Percentiles rank a stretch among this genome's conserved stretches.
phyloP scores from a whole-genome alignment of 2,329 filamentous ascomycete species.

The Graphilbum sp. region DNA sequence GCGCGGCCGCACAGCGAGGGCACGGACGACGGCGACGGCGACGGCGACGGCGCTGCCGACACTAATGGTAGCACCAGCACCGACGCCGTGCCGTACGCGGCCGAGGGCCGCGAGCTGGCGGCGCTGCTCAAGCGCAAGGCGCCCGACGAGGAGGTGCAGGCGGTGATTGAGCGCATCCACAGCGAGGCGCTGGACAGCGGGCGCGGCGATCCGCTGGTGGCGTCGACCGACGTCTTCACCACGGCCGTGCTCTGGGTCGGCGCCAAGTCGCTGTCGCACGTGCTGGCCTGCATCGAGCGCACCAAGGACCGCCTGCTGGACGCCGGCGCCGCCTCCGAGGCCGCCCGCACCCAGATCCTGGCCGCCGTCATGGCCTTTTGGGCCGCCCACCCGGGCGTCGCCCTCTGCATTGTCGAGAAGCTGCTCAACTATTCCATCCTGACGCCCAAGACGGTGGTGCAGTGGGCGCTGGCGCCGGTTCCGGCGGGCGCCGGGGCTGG shows the following conservation, averaged over 20 bases:
- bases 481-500: conserved; percentile 74
- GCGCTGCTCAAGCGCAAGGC: conserved; percentile 70
- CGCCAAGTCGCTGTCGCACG: conserved; percentile 89
- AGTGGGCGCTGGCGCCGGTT: conserved; percentile 90
- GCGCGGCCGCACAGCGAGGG: not conserved
- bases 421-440: conserved; percentile 94
- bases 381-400: conserved; percentile 80
- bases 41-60: too few relatives aligned
- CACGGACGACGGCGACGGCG: not conserved
- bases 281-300: conserved; percentile 87
- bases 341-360: conserved; percentile 75
- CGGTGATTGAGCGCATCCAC: conserved; percentile 65
- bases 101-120: conserved; percentile 70
- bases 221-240: conserved; percentile 86
- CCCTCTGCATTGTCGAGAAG: conserved; percentile 87
- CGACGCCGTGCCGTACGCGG: conserved; percentile 53
- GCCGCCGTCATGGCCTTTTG: conserved; percentile 84
- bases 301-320: conserved; percentile 78
- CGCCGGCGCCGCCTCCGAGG: conserved; percentile 57
- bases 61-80: too few relatives aligned
- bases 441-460: conserved; percentile 66
- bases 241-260: conserved; percentile 88
- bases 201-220: conserved; percentile 56
- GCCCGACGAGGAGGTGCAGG: conserved; percentile 70
- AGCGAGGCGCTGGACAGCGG: conserved; percentile 54